Conservation (phyloP, 2,329 filamentous ascomycete genomes). For the Calonectria pauciramosa region DNA sequence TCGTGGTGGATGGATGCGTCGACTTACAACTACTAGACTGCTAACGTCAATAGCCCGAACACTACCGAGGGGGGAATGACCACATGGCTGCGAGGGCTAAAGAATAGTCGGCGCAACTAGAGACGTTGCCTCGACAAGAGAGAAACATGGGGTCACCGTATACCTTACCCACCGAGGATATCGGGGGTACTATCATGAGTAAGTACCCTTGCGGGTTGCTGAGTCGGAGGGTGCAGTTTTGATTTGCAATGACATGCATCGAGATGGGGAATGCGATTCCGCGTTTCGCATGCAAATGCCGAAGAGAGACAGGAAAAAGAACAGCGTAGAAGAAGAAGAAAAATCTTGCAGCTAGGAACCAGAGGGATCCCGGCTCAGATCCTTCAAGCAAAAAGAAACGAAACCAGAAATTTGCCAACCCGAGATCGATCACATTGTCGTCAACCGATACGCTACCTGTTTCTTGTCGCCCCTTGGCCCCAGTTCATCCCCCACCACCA, state of each 20-base stretch:
- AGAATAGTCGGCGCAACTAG: slow-evolving; percentile 26
- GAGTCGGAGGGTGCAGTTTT: not conserved
- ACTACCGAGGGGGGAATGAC: slow-evolving; percentile 28
- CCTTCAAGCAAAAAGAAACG: slow-evolving; percentile 40
- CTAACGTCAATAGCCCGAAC: slow-evolving; percentile 19
- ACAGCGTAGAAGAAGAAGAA: not conserved
- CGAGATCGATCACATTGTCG: slow-evolving; percentile 41
- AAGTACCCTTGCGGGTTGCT: slow-evolving; percentile 10
- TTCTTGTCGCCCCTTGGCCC: slow-evolving; percentile 24
- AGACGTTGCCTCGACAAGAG: slow-evolving; percentile 1
- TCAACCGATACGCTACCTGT: slow-evolving; percentile 38
- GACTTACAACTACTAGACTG: slow-evolving; percentile 15
- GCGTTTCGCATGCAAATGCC: slow-evolving; percentile 2
- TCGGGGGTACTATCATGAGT: not conserved
- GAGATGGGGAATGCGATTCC: not conserved
- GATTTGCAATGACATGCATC: not conserved
- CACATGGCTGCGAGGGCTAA: slow-evolving; percentile 15
- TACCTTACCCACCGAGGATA: slow-evolving; percentile 11
- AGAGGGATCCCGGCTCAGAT: slow-evolving; percentile 22
- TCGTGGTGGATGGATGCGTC: slow-evolving; percentile 23
- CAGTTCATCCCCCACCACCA: slow-evolving; percentile 41
- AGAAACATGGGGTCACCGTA: slow-evolving; percentile 13
- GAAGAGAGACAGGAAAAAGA: slow-evolving; percentile 8
- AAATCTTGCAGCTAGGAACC: slow-evolving; percentile 33
- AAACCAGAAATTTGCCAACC: slow-evolving; percentile 33